Evolutionary conservation across 2,329 filamentous ascomycete species (phyloP).

Genomic region (Paraphoma chrysanthemicola): DNA sequence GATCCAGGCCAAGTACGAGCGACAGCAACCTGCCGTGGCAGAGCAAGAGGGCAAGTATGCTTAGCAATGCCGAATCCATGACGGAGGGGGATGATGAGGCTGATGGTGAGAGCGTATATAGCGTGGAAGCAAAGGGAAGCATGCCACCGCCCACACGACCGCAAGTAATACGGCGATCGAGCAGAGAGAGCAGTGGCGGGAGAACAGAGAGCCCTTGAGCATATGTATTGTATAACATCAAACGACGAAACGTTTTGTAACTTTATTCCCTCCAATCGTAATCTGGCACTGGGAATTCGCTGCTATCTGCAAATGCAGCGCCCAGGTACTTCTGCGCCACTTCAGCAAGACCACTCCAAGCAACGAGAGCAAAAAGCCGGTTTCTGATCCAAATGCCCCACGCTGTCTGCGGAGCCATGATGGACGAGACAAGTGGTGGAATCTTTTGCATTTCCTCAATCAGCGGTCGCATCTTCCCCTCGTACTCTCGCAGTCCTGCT

Average conservation of each 20-base stretch:
- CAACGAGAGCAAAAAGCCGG: constrained; percentile 49
- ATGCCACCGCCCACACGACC: constrained; percentile 1
- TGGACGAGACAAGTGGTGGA: neutral
- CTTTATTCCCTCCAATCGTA: constrained; percentile 41
- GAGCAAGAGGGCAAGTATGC: constrained; percentile 41
- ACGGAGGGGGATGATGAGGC: constrained; percentile 18
- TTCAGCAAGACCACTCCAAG: constrained; percentile 45
- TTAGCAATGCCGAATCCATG: constrained; percentile 38
- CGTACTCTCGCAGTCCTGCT: constrained; percentile 20
- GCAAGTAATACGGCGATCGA: constrained; percentile 10
- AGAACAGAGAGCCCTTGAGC: constrained; percentile 21
- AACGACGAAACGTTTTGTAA: neutral
- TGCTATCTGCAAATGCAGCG: constrained; percentile 35
- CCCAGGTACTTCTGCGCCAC: constrained; percentile 41
- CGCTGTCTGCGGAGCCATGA: constrained; percentile 21
- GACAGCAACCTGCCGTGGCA: constrained; percentile 32
- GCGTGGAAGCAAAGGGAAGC: neutral
- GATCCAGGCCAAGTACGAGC: constrained; percentile 29
- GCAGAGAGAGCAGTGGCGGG: constrained; percentile 15
- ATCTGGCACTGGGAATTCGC: constrained; percentile 46
- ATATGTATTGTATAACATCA: neutral
- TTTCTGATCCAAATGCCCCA: constrained; percentile 52
- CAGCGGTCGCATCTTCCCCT: constrained; percentile 15
- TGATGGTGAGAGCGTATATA: neutral
- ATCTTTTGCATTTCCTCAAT: constrained; percentile 22